Base-by-base conservation (phyloP, 495 filamentous ascomycete genomes). In the Parathielavia appendiculata region DNA sequence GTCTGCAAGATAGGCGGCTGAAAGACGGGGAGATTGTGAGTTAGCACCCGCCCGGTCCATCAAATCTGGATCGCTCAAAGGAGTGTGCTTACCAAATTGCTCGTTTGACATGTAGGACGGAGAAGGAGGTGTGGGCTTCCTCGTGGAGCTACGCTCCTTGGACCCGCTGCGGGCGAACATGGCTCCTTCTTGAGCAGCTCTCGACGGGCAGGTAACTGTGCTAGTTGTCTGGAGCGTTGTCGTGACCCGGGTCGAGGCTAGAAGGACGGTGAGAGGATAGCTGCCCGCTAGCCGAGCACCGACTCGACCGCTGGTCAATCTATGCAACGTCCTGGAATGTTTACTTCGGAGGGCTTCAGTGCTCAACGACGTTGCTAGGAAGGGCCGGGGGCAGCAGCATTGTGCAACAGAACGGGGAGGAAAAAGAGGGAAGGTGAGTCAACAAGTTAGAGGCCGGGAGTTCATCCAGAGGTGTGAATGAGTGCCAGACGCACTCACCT, bases 51-150 rank as follows among this genome's bases (percentile, higher is more conserved):
- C 38, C 8, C 20, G 12, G 41, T 26, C 56, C 52, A 54, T 45
- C 36, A 47, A 36, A 35, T 14, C 16, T 23, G 7, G 67, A 60
- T 58, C 59, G 69, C n/a, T 56, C 58, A 30, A 55, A 52, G 51
- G 61, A 63, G 52, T 72, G 22, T 36, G 59, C 44, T 46, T 75
- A 96, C 91, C 88, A 70, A 95, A 86, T 74, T 96, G 90, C 46
- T 92, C 85, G 68, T 83, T 84, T 38, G 84, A 84, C 91, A 96
- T 96, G 74, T 89, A 95, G 40, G 82, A 80, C 23, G 88, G 86
- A 39, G 84, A 84, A 22, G 89, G 86, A 60, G 86, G 86, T 46
- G 84, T 85, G 61, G 83, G 81, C 76, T 86, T 88, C 62, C 83
- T 76, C 40, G 66, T 55, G 58, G 70, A 67, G 45, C 51, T 56